These are phyloP conservation scores for Podosphaera leucotricha DNA, from an alignment of 2,329 filamentous ascomycete species.

Conservation along the genomic window DNA sequence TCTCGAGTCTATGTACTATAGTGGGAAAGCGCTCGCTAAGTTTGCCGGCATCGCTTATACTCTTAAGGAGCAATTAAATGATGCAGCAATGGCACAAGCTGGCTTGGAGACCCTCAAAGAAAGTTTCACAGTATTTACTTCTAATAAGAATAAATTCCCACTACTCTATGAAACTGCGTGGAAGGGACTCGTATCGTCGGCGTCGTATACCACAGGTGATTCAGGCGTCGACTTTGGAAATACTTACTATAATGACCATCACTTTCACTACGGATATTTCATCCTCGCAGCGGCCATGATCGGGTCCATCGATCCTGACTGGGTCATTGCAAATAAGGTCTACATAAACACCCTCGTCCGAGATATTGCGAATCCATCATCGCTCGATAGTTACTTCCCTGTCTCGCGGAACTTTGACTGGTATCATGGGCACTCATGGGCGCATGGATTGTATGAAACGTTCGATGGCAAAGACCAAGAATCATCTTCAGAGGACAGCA, in stretches of 20 bases:
- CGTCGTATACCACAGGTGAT: slow-evolving; percentile 46
- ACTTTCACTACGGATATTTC: slow-evolving; percentile 50
- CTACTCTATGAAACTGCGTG: slow-evolving; percentile 44
- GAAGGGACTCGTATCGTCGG: slow-evolving; percentile 61
- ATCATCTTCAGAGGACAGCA: slow-evolving; percentile 72
- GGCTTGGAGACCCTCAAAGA: slow-evolving; percentile 39
- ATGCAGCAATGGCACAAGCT: slow-evolving; percentile 29
- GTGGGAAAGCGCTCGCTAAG: slow-evolving; percentile 63
- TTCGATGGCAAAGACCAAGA: slow-evolving; percentile 66
- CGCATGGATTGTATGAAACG: slow-evolving; percentile 49
- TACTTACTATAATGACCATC: slow-evolving; percentile 56
- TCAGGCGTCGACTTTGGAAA: slow-evolving; percentile 69
- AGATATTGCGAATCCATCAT: slow-evolving; percentile 56
- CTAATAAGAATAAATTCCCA: slow-evolving; percentile 43
- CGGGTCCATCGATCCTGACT: slow-evolving; percentile 50
- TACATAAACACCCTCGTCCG: slow-evolving; percentile 71
- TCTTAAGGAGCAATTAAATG: slow-evolving; percentile 35
- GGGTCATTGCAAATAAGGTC: slow-evolving; percentile 48
- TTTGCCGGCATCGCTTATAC: slow-evolving; percentile 48
- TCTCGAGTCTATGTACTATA: slow-evolving; percentile 76
- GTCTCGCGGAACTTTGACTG: slow-evolving; percentile 72
- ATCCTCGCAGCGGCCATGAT: slow-evolving; percentile 71
- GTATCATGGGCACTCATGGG: slow-evolving; percentile 90
- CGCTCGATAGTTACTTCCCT: slow-evolving; percentile 51
- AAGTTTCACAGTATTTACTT: slow-evolving; percentile 40